Percentiles rank a stretch among this genome's conserved stretches.
phyloP scores from a whole-genome alignment of 176 grass and related monocot genomes.

The Ensete ventricosum region DNA sequence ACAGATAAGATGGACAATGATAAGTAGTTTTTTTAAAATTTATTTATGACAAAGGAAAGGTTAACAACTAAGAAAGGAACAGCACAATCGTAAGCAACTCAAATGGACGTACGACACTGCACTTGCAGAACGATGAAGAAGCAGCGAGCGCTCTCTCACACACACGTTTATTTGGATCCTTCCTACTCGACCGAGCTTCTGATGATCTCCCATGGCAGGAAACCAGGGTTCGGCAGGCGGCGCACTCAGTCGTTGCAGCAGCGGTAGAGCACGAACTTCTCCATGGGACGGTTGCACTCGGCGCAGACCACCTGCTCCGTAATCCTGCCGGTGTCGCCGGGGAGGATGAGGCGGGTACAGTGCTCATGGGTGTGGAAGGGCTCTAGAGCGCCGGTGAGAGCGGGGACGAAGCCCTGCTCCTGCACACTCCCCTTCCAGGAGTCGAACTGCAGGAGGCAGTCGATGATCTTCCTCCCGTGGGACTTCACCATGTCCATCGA shows the following conservation, averaged over 20 bases:
- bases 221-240: background rate
- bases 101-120: too few relatives aligned
- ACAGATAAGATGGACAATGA: too few relatives aligned
- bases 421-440: constrained; percentile 19
- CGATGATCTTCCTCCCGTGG: constrained; percentile 15
- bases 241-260: constrained; percentile 39
- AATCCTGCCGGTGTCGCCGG: constrained; percentile 19
- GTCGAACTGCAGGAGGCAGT: constrained; percentile 29
- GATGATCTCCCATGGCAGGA: background rate
- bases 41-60: too few relatives aligned
- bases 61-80: too few relatives aligned
- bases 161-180: too few relatives aligned
- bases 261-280: constrained; percentile 34
- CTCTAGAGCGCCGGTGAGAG: constrained; percentile 20
- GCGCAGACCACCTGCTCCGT: constrained; percentile 35
- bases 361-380: constrained; percentile 27
- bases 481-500: constrained; percentile 25
- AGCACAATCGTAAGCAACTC: too few relatives aligned
- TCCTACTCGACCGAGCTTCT: too few relatives aligned
- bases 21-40: too few relatives aligned
- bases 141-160: too few relatives aligned
- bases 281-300: constrained; percentile 33
- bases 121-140: too few relatives aligned
- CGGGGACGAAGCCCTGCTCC: constrained; percentile 22
- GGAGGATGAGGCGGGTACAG: constrained; percentile 34